Percentiles rank a stretch among this genome's conserved stretches.
Evolutionary conservation across 352 stramenopile species (phyloP).

Genomic region (Globisporangium uncinulatum): DNA sequence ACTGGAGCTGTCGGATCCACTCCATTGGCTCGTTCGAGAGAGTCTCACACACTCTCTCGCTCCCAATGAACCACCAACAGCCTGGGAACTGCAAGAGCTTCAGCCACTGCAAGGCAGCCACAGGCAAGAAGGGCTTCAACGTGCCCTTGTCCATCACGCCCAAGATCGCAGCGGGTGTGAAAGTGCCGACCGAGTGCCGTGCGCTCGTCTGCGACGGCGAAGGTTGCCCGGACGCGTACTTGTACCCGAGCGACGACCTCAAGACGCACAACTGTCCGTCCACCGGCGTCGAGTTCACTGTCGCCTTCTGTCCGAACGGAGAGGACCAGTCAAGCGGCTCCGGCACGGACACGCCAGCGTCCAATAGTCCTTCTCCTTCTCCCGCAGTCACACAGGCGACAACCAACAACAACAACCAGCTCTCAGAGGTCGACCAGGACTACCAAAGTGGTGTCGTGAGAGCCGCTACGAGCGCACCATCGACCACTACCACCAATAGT

Average conservation of each 20-base stretch:
- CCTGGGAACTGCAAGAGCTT: slow-evolving; percentile 47
- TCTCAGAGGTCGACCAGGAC: slow-evolving; percentile 16
- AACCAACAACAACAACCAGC: slow-evolving; percentile 2
- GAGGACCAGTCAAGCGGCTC: slow-evolving; percentile 2
- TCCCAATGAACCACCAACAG: neutral
- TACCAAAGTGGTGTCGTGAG: slow-evolving; percentile 12
- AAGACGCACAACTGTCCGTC: slow-evolving; percentile 50
- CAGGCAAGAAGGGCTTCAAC: slow-evolving; percentile 60
- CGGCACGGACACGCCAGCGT: no score
- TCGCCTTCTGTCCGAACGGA: slow-evolving; percentile 35
- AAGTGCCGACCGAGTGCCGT: slow-evolving; percentile 24
- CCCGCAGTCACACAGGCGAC: slow-evolving; percentile 4
- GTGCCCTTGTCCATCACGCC: slow-evolving; percentile 52
- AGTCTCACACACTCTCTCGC: neutral
- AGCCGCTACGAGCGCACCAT: neutral
- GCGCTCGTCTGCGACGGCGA: slow-evolving; percentile 26
- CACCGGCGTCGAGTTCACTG: slow-evolving; percentile 22
- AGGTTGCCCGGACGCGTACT: slow-evolving; percentile 39
- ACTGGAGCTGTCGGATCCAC: neutral
- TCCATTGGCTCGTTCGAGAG: neutral
- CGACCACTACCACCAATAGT: slow-evolving; percentile 2
- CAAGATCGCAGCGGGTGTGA: slow-evolving; percentile 12
- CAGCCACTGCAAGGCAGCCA: slow-evolving; percentile 32
- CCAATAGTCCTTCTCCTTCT: no score
- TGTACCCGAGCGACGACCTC: slow-evolving; percentile 40